phyloP scores from a whole-genome alignment of 148 eudicot genomes.

The Rhododendron kiyosumense region DNA sequence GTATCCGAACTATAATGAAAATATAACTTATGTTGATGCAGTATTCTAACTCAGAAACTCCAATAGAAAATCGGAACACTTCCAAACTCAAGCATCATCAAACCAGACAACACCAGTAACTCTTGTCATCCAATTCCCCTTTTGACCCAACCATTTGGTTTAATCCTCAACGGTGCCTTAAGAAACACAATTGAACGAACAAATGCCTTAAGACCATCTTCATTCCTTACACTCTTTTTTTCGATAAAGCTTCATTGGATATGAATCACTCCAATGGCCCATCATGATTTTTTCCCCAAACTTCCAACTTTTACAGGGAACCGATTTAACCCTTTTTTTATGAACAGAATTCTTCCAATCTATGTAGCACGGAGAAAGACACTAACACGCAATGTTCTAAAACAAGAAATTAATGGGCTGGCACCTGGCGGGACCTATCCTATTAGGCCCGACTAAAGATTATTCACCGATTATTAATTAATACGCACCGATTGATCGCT shows the following conservation, averaged over 20 bases:
- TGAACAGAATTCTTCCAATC: not conserved
- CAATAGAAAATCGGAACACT: not conserved
- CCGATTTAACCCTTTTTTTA: not conserved
- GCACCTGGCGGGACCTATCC: too few species aligned
- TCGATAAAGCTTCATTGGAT: not conserved
- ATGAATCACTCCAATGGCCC: not conserved
- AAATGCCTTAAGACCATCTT: not conserved
- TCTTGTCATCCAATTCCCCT: not conserved
- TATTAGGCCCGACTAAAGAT: too few species aligned
- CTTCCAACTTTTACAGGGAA: not conserved
- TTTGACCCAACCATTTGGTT: not conserved
- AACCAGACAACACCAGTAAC: not conserved
- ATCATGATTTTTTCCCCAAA: not conserved
- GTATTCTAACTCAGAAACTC: not conserved
- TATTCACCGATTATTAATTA: too few species aligned
- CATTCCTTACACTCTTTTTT: not conserved
- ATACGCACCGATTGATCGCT: too few species aligned
- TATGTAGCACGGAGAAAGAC: too few species aligned
- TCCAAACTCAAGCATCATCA: not conserved
- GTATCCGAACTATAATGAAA: conserved; percentile 48
- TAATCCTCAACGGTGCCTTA: not conserved
- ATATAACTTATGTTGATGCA: not conserved
- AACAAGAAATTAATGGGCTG: too few species aligned
- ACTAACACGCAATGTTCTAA: too few species aligned
- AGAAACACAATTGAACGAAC: not conserved